Evolutionary conservation across 2,329 filamentous ascomycete genomes (phyloP).

Genomic region (Venturia effusa): DNA sequence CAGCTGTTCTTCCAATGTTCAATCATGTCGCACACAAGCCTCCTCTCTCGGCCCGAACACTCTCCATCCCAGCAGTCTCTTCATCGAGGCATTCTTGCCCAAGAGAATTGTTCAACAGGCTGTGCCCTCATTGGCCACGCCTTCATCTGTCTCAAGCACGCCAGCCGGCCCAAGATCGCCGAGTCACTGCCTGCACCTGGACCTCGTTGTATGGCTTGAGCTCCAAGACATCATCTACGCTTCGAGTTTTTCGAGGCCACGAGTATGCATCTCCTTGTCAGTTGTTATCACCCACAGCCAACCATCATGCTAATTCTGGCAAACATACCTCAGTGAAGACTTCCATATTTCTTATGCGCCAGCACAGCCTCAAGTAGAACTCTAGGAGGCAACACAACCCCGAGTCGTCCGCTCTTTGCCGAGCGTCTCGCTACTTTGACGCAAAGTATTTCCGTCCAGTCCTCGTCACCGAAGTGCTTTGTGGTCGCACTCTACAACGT

Average conservation of each 20-base stretch:
- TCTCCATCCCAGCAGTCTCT: neutral
- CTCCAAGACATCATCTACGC: neutral
- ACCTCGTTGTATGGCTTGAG: neutral
- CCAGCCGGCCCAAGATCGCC: neutral
- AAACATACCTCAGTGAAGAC: neutral
- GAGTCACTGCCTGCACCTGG: neutral
- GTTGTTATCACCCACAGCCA: neutral
- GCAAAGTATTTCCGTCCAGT: neutral
- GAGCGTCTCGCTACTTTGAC: constrained; percentile 1
- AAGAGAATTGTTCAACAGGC: neutral
- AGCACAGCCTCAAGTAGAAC: neutral
- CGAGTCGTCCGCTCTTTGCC: neutral
- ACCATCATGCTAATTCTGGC: neutral
- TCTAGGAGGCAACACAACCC: neutral
- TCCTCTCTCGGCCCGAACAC: neutral
- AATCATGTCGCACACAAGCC: neutral
- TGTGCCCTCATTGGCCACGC: neutral
- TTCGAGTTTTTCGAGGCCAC: neutral
- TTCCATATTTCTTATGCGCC: neutral
- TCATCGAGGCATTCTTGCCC: neutral
- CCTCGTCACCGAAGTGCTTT: neutral
- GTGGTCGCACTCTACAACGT: neutral
- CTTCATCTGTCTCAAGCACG: neutral
- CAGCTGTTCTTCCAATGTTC: neutral
- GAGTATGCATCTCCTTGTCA: neutral